phyloP scores from a whole-genome alignment of 1,284 basidiomycete genomes.

The Rhodofomes roseus region DNA sequence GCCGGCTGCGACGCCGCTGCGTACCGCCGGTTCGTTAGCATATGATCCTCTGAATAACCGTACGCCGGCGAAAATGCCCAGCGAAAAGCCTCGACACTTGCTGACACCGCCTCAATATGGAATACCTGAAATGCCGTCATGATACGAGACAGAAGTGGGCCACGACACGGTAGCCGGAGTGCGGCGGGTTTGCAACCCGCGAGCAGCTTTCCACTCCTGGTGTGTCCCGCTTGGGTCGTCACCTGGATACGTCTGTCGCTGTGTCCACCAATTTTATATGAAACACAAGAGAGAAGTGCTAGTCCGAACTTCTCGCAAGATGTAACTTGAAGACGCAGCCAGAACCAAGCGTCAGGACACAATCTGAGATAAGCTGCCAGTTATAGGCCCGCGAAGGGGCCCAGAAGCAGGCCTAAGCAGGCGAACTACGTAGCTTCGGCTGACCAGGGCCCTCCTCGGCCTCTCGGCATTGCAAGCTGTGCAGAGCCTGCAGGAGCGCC shows the following conservation, averaged over 20 bases:
- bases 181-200: not conserved
- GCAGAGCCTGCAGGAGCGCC: not conserved
- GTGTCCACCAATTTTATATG: not conserved
- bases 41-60: not conserved
- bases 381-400: not conserved
- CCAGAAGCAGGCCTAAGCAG: not conserved
- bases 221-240: not conserved
- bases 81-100: not conserved
- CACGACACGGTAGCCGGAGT: not conserved
- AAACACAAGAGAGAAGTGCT: not conserved
- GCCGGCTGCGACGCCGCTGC: too few relatives aligned
- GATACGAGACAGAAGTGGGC: not conserved
- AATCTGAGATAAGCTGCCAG: not conserved
- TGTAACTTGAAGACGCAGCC: not conserved
- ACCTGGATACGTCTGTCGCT: not conserved
- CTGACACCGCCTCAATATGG: not conserved
- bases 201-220: not conserved
- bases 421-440: conserved; percentile 1
- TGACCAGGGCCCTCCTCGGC: not conserved
- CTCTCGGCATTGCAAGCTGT: not conserved
- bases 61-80: not conserved
- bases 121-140: not conserved
- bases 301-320: conserved; percentile 2
- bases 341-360: not conserved
- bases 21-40: not conserved